A percentile compares a stretch with the other conserved stretches of the same genome.
These are phyloP conservation scores for Alternaria brassicae DNA, from an alignment of 2,329 filamentous ascomycete species.

Conservation along the genomic window DNA sequence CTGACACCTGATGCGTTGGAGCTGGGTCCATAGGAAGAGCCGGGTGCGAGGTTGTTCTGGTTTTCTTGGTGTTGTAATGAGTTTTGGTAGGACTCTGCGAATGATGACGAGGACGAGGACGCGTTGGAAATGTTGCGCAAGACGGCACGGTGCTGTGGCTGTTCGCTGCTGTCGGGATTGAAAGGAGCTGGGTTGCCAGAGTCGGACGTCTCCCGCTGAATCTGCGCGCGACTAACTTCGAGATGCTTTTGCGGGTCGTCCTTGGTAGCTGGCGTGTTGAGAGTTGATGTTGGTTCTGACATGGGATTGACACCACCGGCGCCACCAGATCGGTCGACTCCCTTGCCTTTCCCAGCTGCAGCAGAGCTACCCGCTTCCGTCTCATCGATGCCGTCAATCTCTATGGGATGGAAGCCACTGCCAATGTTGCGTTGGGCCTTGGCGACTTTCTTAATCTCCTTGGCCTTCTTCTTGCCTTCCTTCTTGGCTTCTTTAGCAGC, in stretches of 20 bases:
- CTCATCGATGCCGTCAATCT: constrained; percentile 58
- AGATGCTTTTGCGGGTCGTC: constrained; percentile 56
- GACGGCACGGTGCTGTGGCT: constrained; percentile 67
- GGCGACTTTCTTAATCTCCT: constrained; percentile 69
- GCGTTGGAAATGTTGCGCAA: constrained; percentile 85
- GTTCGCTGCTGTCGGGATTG: constrained; percentile 34
- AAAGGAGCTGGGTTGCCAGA: constrained; percentile 56
- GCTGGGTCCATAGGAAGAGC: constrained; percentile 57
- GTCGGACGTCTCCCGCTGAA: constrained; percentile 45
- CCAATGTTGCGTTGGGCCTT: constrained; percentile 69
- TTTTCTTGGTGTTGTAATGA: constrained; percentile 37
- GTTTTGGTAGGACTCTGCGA: constrained; percentile 67
- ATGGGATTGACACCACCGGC: constrained; percentile 52
- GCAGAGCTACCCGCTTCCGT: constrained; percentile 35
- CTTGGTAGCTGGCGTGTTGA: constrained; percentile 46
- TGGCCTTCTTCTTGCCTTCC: constrained; percentile 76
- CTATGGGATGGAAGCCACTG: constrained; percentile 59
- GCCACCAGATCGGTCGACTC: constrained; percentile 51
- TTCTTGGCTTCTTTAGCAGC: constrained; percentile 83
- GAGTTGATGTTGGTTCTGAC: constrained; percentile 53
- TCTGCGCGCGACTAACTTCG: constrained; percentile 54
- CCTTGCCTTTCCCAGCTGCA: constrained; percentile 57
- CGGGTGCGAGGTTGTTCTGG: constrained; percentile 46
- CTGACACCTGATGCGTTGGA: constrained; percentile 64
- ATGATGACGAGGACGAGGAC: constrained; percentile 81